Base-by-base conservation (phyloP, 2,329 filamentous ascomycete genomes). In the Trichothecium sympodiale region DNA sequence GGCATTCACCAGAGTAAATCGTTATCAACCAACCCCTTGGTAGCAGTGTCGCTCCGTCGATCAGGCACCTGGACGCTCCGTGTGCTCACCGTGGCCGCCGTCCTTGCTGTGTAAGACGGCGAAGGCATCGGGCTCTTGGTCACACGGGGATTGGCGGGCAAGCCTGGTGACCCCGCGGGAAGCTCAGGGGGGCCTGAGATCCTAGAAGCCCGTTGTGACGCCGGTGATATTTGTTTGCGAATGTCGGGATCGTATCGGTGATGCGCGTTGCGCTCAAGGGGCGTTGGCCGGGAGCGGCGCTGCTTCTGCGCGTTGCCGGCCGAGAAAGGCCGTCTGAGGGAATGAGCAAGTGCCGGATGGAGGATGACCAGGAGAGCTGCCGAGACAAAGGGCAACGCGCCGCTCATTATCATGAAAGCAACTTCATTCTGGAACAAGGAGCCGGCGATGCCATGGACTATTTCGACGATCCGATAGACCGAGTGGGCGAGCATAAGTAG, bases 401-500 rank as follows among this genome's bases (percentile, higher is more conserved):
- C 62, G 43, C 62, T 55, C 29, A 65, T 46, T 7, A 65, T 42
- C 43, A 64, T 56, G 17, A 56, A 55, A 12, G 54, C 50, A 4
- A 52, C 35, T 36, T 65, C 48, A 7, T 57, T 64, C 34, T 62
- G 56, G 35, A 61, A 57, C 2, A 63, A 42, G 13, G 43, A 31
- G 20, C 54, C 53, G 4, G 43, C 39, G 8, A 64, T 41, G 7
- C 60, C 62, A 17, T 46, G 47, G 8, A 54, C 48, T 31, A 65
- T 52, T 29, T 66, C 57, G 33, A 59, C 48, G 13, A 64, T 49
- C 10, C 64, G 53, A 35, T 63, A 59, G 35, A 61, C 48, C 36
- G 66, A 56, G 46, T 65, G 55, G 20, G 52, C 43, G 12, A 67
- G 44, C 17, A 69, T 50, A 20, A 67, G 48, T 4, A 46, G 38